phyloP scores from a whole-genome alignment of 225 moss, liverwort and hornwort species.

The Thuidium tamariscinum region DNA sequence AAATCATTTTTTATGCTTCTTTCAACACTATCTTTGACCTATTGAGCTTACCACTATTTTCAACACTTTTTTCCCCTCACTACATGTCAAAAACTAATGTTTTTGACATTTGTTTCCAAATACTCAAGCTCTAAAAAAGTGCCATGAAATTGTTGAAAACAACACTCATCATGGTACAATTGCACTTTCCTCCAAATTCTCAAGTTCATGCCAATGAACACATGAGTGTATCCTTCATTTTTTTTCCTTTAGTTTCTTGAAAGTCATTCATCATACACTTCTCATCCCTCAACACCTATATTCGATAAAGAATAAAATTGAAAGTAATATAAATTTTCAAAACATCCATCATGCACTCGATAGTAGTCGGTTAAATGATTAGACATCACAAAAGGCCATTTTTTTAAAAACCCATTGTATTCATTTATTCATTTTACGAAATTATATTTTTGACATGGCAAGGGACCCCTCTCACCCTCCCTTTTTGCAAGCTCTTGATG shows the following conservation, averaged over 20 bases:
- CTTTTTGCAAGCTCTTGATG: background rate
- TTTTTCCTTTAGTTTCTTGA: fast-evolving
- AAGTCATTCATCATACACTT: background rate
- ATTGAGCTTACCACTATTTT: background rate
- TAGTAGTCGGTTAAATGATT: background rate
- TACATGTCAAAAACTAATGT: background rate
- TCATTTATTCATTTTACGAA: background rate
- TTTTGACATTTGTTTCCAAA: fast-evolving
- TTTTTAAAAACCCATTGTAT: too few relatives aligned
- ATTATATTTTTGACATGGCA: background rate
- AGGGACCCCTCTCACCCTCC: too few relatives aligned
- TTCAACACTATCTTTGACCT: fast-evolving
- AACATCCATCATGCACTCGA: background rate
- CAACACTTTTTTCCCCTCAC: fast-evolving
- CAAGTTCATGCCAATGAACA: background rate
- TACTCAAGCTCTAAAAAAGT: fast-evolving
- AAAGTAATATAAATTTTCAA: background rate
- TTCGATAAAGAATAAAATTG: fast-evolving
- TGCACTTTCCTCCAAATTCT: fast-evolving
- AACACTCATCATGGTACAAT: too few relatives aligned
- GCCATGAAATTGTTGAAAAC: fast-evolving
- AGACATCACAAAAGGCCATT: fast-evolving
- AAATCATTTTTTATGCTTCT: background rate
- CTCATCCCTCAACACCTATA: fast-evolving
- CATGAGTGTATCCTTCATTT: fast-evolving